Evolutionary conservation across 768 basidiomycete species (phyloP).

Genomic region (Trametes punicea): DNA sequence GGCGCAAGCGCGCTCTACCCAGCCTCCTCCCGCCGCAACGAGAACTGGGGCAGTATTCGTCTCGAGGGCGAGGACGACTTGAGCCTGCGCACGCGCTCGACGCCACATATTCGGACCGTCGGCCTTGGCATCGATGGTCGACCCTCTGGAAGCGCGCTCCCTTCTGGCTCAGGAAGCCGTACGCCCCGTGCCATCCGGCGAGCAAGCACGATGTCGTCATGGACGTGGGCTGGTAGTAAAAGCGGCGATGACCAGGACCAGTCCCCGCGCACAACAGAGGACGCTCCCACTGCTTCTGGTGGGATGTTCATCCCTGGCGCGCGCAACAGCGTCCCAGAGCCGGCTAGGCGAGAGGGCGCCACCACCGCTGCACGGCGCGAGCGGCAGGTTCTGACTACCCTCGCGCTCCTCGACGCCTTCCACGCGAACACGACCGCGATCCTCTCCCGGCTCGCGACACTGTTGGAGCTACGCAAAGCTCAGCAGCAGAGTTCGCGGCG

Average conservation of each 20-base stretch:
- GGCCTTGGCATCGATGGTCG: conserved; percentile 16
- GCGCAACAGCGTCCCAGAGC: conserved; percentile 9
- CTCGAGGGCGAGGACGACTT: conserved; percentile 60
- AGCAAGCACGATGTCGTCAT: conserved; percentile 49
- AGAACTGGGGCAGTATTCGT: conserved; percentile 54
- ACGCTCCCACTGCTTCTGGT: conserved; percentile 8
- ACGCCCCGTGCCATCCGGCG: conserved; percentile 27
- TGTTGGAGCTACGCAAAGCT: conserved; percentile 60
- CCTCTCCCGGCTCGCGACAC: conserved; percentile 32
- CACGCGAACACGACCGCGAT: conserved; percentile 35
- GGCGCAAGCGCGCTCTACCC: conserved; percentile 50
- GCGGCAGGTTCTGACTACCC: conserved; percentile 43
- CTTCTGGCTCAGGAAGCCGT: not conserved
- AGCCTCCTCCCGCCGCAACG: conserved; percentile 41
- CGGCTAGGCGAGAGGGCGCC: conserved; percentile 6
- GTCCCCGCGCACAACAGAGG: conserved; percentile 14
- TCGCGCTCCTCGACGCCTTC: conserved; percentile 65
- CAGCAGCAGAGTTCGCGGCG: conserved; percentile 57
- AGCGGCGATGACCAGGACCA: conserved; percentile 28
- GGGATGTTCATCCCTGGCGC: conserved; percentile 17
- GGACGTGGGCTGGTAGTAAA: conserved; percentile 35
- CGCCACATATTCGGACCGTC: conserved; percentile 32
- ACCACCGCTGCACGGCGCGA: conserved; percentile 21
- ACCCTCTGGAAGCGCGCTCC: not conserved
- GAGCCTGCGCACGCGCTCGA: conserved; percentile 25